These are phyloP conservation scores for Jamesozyma piceae DNA, from an alignment of 805 yeast species.

Conservation along the genomic window DNA sequence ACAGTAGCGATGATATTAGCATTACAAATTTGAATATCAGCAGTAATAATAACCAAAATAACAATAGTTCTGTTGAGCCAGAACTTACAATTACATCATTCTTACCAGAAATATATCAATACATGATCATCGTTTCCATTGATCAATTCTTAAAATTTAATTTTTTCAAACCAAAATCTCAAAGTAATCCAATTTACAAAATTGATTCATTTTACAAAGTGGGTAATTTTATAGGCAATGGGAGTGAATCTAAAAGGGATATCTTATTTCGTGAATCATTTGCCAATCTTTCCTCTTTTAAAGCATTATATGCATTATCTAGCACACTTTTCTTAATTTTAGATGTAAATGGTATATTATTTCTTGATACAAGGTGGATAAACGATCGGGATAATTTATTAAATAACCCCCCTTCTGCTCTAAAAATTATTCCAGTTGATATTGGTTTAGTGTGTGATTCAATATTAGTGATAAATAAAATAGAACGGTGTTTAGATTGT, in stretches of 20 bases:
- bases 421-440: slow-evolving; percentile 15
- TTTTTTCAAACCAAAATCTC: slow-evolving; percentile 19
- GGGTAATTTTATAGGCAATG: too few species aligned
- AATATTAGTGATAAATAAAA: slow-evolving; percentile 8
- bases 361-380: slow-evolving; percentile 14
- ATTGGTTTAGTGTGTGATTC: slow-evolving; percentile 22
- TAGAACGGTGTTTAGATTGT: slow-evolving; percentile 3
- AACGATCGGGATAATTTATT: slow-evolving; percentile 6
- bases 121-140: slow-evolving; percentile 19
- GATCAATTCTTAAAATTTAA: slow-evolving; percentile 14
- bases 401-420: slow-evolving; percentile 4
- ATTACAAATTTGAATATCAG: too few species aligned
- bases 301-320: slow-evolving; percentile 20
- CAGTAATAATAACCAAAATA: too few species aligned
- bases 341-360: slow-evolving; percentile 19
- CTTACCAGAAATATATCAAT: slow-evolving; percentile 18
- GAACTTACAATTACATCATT: slow-evolving; percentile 11
- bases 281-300: slow-evolving; percentile 12
- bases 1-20: too few species aligned
- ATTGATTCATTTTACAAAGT: not conserved
- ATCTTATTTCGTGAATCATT: not conserved
- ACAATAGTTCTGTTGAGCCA: too few species aligned
- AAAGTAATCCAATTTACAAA: slow-evolving; percentile 11
- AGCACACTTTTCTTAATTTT: slow-evolving; percentile 16
- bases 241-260: too few species aligned